Evolutionary conservation across 257 asterid genomes (phyloP).

Genomic region (Nicotiana obtusifolia): DNA sequence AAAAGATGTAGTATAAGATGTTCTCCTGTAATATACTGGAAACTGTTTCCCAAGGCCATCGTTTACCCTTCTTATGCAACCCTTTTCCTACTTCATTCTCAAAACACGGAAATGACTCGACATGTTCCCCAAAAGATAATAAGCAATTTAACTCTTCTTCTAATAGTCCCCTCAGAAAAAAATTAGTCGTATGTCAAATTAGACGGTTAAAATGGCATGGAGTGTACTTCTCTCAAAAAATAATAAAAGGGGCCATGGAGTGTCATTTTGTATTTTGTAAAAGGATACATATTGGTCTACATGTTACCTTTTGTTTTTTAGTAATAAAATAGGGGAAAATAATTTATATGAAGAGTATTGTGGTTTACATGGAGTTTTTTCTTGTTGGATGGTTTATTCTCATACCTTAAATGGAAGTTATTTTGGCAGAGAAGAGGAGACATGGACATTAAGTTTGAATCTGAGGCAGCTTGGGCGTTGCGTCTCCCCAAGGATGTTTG

Average conservation of each 20-base stretch:
- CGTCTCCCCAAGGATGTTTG: neutral
- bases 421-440: neutral
- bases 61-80: neutral
- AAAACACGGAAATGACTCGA: neutral
- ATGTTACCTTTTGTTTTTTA: neutral
- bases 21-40: neutral
- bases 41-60: neutral
- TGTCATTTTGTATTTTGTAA: neutral
- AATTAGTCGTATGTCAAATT: neutral
- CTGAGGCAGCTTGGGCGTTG: neutral
- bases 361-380: neutral
- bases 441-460: neutral
- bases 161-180: neutral
- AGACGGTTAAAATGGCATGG: neutral
- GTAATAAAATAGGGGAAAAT: neutral
- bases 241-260: neutral
- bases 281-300: neutral
- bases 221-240: neutral
- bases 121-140: neutral
- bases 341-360: neutral
- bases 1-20: neutral
- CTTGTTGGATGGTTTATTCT: neutral
- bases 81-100: neutral
- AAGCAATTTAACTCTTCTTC: neutral
- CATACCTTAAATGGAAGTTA: neutral